Percentiles rank a stretch among this genome's conserved stretches.
Evolutionary conservation across 345 rosid genomes (phyloP).

Genomic region (Lumnitzera littorea): DNA sequence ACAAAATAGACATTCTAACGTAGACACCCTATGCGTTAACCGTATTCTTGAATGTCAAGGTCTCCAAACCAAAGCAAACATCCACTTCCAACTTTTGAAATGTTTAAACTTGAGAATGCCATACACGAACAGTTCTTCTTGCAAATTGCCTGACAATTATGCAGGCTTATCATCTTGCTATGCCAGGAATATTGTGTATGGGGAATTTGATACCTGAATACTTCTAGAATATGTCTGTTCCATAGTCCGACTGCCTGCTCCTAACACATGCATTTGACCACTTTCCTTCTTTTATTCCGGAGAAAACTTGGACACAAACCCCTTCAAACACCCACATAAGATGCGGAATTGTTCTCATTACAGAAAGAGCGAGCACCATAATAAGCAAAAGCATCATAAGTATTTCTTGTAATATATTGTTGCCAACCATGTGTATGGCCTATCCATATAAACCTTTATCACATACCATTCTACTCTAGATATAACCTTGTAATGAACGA

Average conservation of each 20-base stretch:
- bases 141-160: slow-evolving; percentile 19
- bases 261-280: slow-evolving; percentile 36
- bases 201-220: slow-evolving; percentile 31
- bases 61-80: slow-evolving; percentile 10
- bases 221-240: slow-evolving; percentile 25
- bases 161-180: slow-evolving; percentile 17
- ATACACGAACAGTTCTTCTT: slow-evolving; percentile 42
- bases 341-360: slow-evolving; percentile 20
- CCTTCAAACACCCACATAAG: slow-evolving; percentile 32
- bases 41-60: slow-evolving; percentile 10
- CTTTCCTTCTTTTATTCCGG: slow-evolving; percentile 24
- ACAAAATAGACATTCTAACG: slow-evolving; percentile 12
- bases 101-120: slow-evolving; percentile 34
- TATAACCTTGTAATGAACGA: slow-evolving; percentile 23
- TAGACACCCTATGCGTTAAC: slow-evolving; percentile 11
- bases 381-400: slow-evolving; percentile 26
- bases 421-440: slow-evolving; percentile 24
- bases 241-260: slow-evolving; percentile 22
- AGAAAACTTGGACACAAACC: slow-evolving; percentile 28
- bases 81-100: slow-evolving; percentile 16
- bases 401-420: slow-evolving; percentile 24
- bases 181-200: slow-evolving; percentile 21
- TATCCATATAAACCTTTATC: slow-evolving; percentile 35
- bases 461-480: slow-evolving; percentile 17
- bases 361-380: slow-evolving; percentile 43